These are phyloP conservation scores for Potentilla sterilis DNA, from an alignment of 306 rosid species.

Conservation along the genomic window DNA sequence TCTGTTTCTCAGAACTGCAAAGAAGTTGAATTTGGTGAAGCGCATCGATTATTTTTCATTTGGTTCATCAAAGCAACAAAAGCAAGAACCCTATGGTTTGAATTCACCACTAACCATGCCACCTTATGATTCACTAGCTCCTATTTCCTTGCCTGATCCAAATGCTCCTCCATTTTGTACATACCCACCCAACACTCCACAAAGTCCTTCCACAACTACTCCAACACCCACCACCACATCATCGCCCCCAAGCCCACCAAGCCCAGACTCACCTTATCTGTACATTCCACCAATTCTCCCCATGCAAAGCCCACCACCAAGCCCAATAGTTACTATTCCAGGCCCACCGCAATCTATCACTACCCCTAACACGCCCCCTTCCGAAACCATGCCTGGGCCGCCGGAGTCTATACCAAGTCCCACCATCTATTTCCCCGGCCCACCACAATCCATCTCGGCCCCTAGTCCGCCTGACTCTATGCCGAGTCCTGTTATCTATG, in stretches of 20 bases:
- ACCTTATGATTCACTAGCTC: conserved; percentile 75
- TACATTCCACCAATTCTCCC: conserved; percentile 53
- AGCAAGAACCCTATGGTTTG: conserved; percentile 53
- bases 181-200: conserved; percentile 54
- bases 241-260: conserved; percentile 25
- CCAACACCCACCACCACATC: conserved; percentile 43
- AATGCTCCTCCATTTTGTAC: conserved; percentile 61
- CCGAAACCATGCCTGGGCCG: neutral
- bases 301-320: conserved; percentile 45
- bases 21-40: conserved; percentile 46
- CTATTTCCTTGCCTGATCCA: conserved; percentile 41
- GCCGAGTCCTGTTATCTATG: conserved; percentile 16
- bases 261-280: conserved; percentile 25
- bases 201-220: conserved; percentile 38
- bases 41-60: conserved; percentile 43
- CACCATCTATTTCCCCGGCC: conserved; percentile 28
- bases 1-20: conserved; percentile 36
- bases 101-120: conserved; percentile 72
- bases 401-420: neutral
- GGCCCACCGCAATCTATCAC: conserved; percentile 32
- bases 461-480: conserved; percentile 36
- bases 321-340: conserved; percentile 29
- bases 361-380: neutral
- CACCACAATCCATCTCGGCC: conserved; percentile 33
- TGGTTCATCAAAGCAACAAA: conserved; percentile 43